phyloP scores from a whole-genome alignment of 2,329 filamentous ascomycete genomes.

The Ophiocordyceps camponoti-leonardi region DNA sequence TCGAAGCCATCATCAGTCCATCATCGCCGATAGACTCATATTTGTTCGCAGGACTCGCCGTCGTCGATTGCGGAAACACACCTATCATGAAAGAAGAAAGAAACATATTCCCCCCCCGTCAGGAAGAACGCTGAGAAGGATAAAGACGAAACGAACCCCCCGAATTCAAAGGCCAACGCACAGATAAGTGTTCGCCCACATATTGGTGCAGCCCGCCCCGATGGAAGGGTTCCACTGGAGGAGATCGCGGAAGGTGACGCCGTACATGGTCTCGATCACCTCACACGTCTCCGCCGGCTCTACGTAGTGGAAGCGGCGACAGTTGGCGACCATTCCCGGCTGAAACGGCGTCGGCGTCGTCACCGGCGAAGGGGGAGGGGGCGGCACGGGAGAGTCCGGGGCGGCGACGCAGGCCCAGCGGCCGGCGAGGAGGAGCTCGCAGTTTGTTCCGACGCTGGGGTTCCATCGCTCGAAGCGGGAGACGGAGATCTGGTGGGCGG shows the following conservation, averaged over 20 bases:
- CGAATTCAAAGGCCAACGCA: conserved; percentile 3
- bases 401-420: conserved; percentile 3
- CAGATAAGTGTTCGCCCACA: conserved; percentile 5
- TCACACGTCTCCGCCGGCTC: conserved; percentile 6
- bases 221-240: conserved; percentile 14
- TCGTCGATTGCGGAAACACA: too few species aligned
- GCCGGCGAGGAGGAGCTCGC: conserved; percentile 6
- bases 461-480: conserved; percentile 12
- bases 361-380: background rate
- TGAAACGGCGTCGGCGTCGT: conserved; percentile 3
- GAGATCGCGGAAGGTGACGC: conserved; percentile 8
- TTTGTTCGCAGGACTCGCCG: too few species aligned
- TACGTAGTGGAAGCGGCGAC: conserved; percentile 4
- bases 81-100: too few species aligned
- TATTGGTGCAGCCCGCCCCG: conserved; percentile 8
- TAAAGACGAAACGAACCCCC: too few species aligned
- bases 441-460: conserved; percentile 9
- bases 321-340: conserved; percentile 2
- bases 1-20: too few species aligned
- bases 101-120: too few species aligned
- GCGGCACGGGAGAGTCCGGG: background rate
- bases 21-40: too few species aligned
- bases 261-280: conserved; percentile 5
- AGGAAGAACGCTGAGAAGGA: too few species aligned
- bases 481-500: conserved; percentile 6